These are phyloP conservation scores for Aureobasidium uvarum DNA, from an alignment of 2,329 filamentous ascomycete genomes.

Conservation along the genomic window DNA sequence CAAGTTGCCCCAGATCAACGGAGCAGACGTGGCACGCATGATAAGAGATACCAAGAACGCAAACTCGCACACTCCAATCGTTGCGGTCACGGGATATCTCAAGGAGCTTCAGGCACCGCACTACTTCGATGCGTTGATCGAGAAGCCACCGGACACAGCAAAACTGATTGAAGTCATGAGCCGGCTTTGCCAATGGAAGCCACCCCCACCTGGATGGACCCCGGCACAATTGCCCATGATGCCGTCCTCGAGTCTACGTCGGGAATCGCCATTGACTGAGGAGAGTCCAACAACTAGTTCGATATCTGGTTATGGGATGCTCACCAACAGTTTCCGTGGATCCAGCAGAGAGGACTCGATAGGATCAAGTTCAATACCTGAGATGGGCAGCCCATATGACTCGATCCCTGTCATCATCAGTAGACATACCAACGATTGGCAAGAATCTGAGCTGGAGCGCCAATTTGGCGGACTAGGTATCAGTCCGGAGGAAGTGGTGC, in stretches of 20 bases:
- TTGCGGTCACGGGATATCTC: slow-evolving; percentile 95
- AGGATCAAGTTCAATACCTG: slow-evolving; percentile 82
- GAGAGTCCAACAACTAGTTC: slow-evolving; percentile 80
- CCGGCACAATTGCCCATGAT: slow-evolving; percentile 46
- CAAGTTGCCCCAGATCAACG: slow-evolving; percentile 90
- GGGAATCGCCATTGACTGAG: slow-evolving; percentile 62
- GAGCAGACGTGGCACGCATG: slow-evolving; percentile 95
- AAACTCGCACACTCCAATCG: slow-evolving; percentile 91
- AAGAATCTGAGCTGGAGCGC: slow-evolving; percentile 54
- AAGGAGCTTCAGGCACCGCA: slow-evolving; percentile 94
- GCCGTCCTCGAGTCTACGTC: slow-evolving; percentile 62
- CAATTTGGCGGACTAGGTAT: slow-evolving; percentile 70
- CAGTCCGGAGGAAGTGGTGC: slow-evolving; percentile 50
- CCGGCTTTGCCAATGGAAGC: slow-evolving; percentile 89
- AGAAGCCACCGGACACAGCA: slow-evolving; percentile 91
- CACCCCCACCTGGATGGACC: slow-evolving; percentile 62
- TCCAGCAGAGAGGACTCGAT: slow-evolving; percentile 88
- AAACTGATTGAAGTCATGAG: slow-evolving; percentile 88
- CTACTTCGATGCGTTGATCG: slow-evolving; percentile 91
- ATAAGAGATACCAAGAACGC: slow-evolving; percentile 94
- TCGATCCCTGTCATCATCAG: slow-evolving; percentile 74
- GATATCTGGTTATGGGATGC: slow-evolving; percentile 65
- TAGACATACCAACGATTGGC: slow-evolving; percentile 75
- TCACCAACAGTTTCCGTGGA: slow-evolving; percentile 70
- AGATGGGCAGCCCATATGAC: slow-evolving; percentile 76